Percentiles rank a stretch among this genome's conserved stretches.
Evolutionary conservation across 2,329 filamentous ascomycete genomes (phyloP).

Genomic region (Trichophaea hybrida): DNA sequence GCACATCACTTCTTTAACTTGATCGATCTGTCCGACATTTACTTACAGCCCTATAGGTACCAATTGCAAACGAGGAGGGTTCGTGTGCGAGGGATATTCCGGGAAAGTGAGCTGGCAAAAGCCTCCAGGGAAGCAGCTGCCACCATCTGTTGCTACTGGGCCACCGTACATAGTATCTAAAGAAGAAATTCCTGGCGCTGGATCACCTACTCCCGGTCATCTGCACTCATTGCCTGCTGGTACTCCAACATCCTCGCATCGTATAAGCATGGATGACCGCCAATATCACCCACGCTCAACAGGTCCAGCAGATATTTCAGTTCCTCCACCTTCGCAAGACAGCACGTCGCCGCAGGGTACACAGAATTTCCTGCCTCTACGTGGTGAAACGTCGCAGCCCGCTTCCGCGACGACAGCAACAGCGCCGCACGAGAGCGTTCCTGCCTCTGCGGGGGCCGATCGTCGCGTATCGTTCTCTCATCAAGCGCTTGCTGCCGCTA

Average conservation of each 20-base stretch:
- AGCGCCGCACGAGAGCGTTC: neutral
- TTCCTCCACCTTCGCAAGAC: neutral
- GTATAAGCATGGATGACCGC: neutral
- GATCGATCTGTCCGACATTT: slow-evolving; percentile 5
- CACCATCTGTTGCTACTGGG: slow-evolving; percentile 36
- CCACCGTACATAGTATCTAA: slow-evolving; percentile 54
- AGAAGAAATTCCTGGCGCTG: slow-evolving; percentile 47
- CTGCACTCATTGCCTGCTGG: slow-evolving; percentile 33
- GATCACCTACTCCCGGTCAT: slow-evolving; percentile 28
- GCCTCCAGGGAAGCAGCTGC: slow-evolving; percentile 47
- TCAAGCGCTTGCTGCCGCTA: slow-evolving; percentile 31
- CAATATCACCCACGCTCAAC: neutral
- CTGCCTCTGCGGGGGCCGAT: neutral
- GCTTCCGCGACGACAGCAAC: neutral
- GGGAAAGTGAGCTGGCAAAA: slow-evolving; percentile 67
- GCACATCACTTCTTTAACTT: neutral
- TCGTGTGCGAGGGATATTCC: slow-evolving; percentile 82
- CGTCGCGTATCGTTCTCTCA: slow-evolving; percentile 37
- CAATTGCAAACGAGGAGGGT: slow-evolving; percentile 82
- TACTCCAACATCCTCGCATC: neutral
- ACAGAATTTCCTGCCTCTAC: neutral
- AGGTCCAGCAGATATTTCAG: neutral
- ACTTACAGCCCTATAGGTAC: slow-evolving; percentile 43
- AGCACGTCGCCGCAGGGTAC: neutral
- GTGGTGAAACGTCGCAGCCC: neutral